Evolutionary conservation across 2,329 filamentous ascomycete genomes (phyloP).

Genomic region (Fusarium agapanthi): DNA sequence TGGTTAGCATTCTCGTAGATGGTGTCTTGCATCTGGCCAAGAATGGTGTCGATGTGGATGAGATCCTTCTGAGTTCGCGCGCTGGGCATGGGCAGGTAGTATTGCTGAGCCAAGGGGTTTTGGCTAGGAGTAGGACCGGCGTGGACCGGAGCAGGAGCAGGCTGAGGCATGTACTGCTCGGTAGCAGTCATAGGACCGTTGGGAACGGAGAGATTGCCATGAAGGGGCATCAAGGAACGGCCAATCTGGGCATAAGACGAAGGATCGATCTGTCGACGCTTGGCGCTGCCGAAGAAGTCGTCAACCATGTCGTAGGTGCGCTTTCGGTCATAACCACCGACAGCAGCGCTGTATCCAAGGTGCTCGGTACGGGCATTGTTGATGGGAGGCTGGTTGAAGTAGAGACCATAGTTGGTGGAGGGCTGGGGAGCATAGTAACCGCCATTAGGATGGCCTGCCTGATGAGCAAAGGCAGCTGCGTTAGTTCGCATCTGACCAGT

Average conservation of each 20-base stretch:
- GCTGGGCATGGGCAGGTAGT: slow-evolving; percentile 85
- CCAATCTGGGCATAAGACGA: slow-evolving; percentile 91
- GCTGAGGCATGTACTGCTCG: slow-evolving; percentile 64
- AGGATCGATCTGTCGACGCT: slow-evolving; percentile 90
- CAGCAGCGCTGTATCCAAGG: slow-evolving; percentile 65
- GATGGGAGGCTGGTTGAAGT: slow-evolving; percentile 75
- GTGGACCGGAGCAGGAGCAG: slow-evolving; percentile 56
- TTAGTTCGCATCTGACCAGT: slow-evolving; percentile 69
- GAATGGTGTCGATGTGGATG: slow-evolving; percentile 90
- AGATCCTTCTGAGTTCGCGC: slow-evolving; percentile 93
- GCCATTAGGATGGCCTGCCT: slow-evolving; percentile 58
- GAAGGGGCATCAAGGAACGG: slow-evolving; percentile 84
- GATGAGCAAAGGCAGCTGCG: slow-evolving; percentile 64
- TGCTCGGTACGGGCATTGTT: slow-evolving; percentile 66
- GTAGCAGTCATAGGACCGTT: slow-evolving; percentile 56
- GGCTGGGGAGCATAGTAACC: slow-evolving; percentile 68
- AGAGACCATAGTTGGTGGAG: slow-evolving; percentile 74
- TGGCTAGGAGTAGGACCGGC: slow-evolving; percentile 69
- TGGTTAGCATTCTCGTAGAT: slow-evolving; percentile 93
- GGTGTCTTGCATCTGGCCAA: slow-evolving; percentile 95
- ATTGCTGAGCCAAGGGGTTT: slow-evolving; percentile 71
- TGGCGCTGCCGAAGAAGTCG: slow-evolving; percentile 93
- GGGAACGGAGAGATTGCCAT: slow-evolving; percentile 73
- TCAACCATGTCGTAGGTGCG: slow-evolving; percentile 88
- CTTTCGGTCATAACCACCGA: slow-evolving; percentile 75